A percentile compares a stretch with the other conserved stretches of the same genome.
phyloP scores from a whole-genome alignment of 1,284 basidiomycete species.

The Leccinum pallidistipes region DNA sequence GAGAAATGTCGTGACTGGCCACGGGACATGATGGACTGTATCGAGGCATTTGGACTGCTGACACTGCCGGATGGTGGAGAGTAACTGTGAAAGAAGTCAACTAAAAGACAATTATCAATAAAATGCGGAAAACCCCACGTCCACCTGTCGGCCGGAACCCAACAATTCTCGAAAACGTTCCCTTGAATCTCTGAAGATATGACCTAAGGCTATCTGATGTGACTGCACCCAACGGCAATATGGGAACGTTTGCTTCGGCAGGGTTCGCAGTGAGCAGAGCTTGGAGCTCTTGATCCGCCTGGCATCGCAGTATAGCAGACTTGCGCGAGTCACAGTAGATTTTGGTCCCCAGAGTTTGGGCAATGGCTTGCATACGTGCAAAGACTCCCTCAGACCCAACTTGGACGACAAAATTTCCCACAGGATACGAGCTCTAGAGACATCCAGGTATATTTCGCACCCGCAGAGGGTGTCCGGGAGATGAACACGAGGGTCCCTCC shows the following conservation, averaged over 20 bases:
- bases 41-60: conserved; percentile 57
- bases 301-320: conserved; percentile 75
- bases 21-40: conserved; percentile 65
- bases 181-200: conserved; percentile 78
- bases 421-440: too few relatives aligned
- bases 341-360: conserved; percentile 78
- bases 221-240: conserved; percentile 81
- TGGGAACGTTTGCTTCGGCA: conserved; percentile 76
- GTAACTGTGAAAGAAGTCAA: conserved; percentile 49
- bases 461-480: too few relatives aligned
- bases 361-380: conserved; percentile 61
- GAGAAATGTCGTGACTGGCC: conserved; percentile 70
- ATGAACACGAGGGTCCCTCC: too few relatives aligned
- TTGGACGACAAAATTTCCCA: not conserved
- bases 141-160: conserved; percentile 97
- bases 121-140: conserved; percentile 52
- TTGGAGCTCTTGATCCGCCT: conserved; percentile 83
- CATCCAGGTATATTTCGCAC: too few relatives aligned
- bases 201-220: conserved; percentile 75
- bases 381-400: not conserved
- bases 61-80: conserved; percentile 72
- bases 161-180: conserved; percentile 72
- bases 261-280: conserved; percentile 79
- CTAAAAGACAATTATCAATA: not conserved
- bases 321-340: conserved; percentile 91